Evolutionary conservation across 139 green algal genomes (phyloP).

Genomic region (Ettlia oleoabundans): DNA sequence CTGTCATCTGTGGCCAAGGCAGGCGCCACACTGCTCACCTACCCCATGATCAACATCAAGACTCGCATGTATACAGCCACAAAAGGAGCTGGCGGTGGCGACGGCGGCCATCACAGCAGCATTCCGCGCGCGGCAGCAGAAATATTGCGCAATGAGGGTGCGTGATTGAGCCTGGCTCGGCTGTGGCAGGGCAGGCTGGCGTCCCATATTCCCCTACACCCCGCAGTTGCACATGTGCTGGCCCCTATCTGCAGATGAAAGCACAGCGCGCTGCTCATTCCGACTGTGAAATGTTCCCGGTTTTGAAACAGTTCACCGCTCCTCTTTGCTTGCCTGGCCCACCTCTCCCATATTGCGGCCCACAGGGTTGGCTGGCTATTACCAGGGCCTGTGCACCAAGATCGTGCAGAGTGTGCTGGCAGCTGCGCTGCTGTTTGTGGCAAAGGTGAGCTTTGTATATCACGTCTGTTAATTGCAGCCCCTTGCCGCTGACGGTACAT

Average conservation of each 20-base stretch:
- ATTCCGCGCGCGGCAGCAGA: slow-evolving; percentile 64
- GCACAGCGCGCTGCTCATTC: too few species aligned
- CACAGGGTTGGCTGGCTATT: slow-evolving; percentile 15
- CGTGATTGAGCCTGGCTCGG: background rate
- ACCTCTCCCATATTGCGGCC: background rate
- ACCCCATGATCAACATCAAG: slow-evolving; percentile 95
- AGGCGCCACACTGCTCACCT: slow-evolving; percentile 92
- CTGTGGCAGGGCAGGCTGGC: background rate
- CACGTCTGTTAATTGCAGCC: too few species aligned
- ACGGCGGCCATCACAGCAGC: slow-evolving; percentile 65
- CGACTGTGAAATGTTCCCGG: too few species aligned
- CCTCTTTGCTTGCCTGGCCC: background rate
- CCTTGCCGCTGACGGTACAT: too few species aligned
- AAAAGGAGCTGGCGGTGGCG: slow-evolving; percentile 37
- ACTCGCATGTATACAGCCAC: slow-evolving; percentile 67
- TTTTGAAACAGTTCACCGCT: too few species aligned
- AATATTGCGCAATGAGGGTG: slow-evolving; percentile 73
- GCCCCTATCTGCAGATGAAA: too few species aligned
- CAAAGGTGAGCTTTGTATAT: too few species aligned
- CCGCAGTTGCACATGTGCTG: too few species aligned
- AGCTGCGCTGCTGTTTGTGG: slow-evolving; percentile 83
- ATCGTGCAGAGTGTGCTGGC: slow-evolving; percentile 88
- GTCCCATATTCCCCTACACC: too few species aligned
- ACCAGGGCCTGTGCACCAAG: slow-evolving; percentile 78
- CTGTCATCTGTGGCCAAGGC: slow-evolving; percentile 89